phyloP scores from a whole-genome alignment of 208 protist species.

The Trypanosoma melophagium region DNA sequence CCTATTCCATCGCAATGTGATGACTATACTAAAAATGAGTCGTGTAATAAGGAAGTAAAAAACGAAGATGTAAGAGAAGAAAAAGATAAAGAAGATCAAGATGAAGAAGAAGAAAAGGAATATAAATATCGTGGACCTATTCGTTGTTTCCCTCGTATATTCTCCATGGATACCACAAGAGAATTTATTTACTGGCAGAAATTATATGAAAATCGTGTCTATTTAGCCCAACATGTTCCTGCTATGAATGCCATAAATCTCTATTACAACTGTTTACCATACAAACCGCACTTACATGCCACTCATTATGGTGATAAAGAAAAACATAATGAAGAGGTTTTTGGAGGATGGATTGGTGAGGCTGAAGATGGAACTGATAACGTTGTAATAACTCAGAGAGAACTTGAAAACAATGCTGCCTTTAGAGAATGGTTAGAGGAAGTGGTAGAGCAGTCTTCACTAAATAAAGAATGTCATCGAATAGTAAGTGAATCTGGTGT shows the following conservation, averaged over 20 bases:
- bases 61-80: too few relatives aligned
- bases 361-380: constrained; percentile 44
- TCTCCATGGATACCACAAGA: constrained; percentile 56
- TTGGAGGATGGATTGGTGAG: constrained; percentile 63
- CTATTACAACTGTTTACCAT: constrained; percentile 73
- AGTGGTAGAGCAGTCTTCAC: constrained; percentile 73
- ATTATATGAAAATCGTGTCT: constrained; percentile 55
- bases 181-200: constrained; percentile 66
- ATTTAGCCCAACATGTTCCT: constrained; percentile 54
- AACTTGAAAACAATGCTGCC: constrained; percentile 35
- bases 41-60: too few relatives aligned
- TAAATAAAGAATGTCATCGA: constrained; percentile 51
- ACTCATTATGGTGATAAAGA: constrained; percentile 14
- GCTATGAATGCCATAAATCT: constrained; percentile 73
- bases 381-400: constrained; percentile 47
- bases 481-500: constrained; percentile 53
- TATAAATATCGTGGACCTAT: constrained; percentile 75
- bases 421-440: constrained; percentile 81
- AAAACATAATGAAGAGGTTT: constrained; percentile 15
- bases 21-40: too few relatives aligned
- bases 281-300: constrained; percentile 32
- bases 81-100: neutral
- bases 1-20: too few relatives aligned
- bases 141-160: constrained; percentile 66
- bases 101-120: constrained; percentile 25